These are phyloP conservation scores for Pinus tabuliformis DNA, from an alignment of 75 land plant genomes.

Conservation along the genomic window DNA sequence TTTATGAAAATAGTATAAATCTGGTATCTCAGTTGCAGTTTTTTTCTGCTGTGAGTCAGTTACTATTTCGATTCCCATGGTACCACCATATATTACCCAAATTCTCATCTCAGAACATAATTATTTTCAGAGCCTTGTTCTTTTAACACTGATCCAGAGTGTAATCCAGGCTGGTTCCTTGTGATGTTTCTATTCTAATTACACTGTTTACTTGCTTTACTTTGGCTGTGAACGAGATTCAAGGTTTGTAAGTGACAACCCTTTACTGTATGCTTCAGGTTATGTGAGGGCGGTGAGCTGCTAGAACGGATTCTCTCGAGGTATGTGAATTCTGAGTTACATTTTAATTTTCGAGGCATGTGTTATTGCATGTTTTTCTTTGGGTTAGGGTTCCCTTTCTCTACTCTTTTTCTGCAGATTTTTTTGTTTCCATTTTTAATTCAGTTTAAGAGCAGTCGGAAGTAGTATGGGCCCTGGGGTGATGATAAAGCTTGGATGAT, in stretches of 20 bases:
- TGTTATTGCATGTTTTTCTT: background rate
- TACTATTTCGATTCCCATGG: background rate
- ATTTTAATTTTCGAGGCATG: background rate
- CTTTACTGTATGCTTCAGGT: slow-evolving; percentile 30
- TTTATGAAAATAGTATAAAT: background rate
- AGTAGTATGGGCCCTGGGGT: background rate
- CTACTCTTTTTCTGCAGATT: background rate
- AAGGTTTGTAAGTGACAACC: background rate
- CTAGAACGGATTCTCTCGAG: slow-evolving; percentile 69
- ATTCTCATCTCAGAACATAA: background rate
- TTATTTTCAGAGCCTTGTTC: background rate
- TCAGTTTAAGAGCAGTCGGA: background rate
- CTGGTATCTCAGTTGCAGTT: background rate
- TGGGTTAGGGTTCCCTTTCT: background rate
- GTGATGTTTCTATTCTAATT: background rate
- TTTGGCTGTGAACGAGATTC: background rate
- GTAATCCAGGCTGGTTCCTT: background rate
- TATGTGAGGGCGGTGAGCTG: slow-evolving; percentile 79
- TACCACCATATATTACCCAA: background rate
- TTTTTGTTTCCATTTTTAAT: background rate
- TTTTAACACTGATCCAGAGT: background rate
- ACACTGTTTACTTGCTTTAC: background rate
- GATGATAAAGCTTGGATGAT: background rate
- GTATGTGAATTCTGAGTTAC: slow-evolving; percentile 19
- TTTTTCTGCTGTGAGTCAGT: background rate